Percentiles rank a stretch among this genome's conserved stretches.
These are phyloP conservation scores for Gaeumannomyces tritici DNA, from an alignment of 2,329 filamentous ascomycete species.

Conservation along the genomic window DNA sequence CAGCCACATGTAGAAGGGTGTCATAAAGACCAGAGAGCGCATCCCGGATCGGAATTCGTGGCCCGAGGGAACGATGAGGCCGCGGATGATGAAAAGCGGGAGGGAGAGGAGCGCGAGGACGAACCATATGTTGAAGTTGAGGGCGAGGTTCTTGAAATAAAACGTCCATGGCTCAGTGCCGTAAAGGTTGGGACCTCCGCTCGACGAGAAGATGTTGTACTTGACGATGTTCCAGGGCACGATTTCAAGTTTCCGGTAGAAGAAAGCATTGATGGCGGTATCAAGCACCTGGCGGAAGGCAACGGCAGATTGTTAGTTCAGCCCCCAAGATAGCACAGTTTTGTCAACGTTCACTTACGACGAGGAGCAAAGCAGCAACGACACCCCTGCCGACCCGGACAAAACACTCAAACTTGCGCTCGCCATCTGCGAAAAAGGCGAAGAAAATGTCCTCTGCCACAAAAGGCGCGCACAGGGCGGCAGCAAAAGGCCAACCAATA, in stretches of 20 bases:
- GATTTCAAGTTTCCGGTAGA: conserved; percentile 69
- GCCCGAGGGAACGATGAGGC: conserved; percentile 49
- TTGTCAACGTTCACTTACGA: conserved; percentile 44
- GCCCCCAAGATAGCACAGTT: background rate
- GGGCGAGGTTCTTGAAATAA: conserved; percentile 78
- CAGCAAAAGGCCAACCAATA: conserved; percentile 90
- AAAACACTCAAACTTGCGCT: conserved; percentile 50
- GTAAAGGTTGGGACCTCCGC: conserved; percentile 81
- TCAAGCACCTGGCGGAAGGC: conserved; percentile 49
- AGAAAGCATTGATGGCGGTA: conserved; percentile 65
- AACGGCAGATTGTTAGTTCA: background rate
- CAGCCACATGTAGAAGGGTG: conserved; percentile 92
- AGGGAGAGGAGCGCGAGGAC: conserved; percentile 64
- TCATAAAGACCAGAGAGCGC: conserved; percentile 66
- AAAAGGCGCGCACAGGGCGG: conserved; percentile 72
- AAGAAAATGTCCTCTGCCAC: conserved; percentile 65
- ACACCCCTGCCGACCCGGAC: conserved; percentile 58
- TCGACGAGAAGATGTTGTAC: conserved; percentile 85
- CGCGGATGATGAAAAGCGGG: conserved; percentile 68
- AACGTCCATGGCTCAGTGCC: conserved; percentile 96
- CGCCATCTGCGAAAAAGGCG: conserved; percentile 42
- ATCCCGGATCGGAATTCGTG: conserved; percentile 61
- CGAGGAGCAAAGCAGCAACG: conserved; percentile 53
- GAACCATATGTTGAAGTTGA: conserved; percentile 98
- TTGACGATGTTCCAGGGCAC: conserved; percentile 89